These are phyloP conservation scores for Tetrapisispora phaffii DNA, from an alignment of 805 yeast species.

Conservation along the genomic window DNA sequence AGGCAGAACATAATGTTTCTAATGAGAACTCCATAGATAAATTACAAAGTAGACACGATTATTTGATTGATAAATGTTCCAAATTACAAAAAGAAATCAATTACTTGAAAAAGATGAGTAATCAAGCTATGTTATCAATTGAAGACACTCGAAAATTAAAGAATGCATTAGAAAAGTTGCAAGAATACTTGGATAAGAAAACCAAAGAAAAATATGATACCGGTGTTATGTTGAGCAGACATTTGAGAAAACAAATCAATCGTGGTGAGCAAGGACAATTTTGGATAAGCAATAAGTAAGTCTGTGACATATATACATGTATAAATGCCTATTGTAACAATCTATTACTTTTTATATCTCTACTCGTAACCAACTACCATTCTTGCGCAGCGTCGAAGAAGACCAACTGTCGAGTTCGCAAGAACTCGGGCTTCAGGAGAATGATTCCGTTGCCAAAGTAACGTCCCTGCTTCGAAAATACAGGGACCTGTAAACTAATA, in stretches of 20 bases:
- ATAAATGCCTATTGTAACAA: too few species aligned
- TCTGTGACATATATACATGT: neutral
- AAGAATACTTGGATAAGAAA: conserved; percentile 34
- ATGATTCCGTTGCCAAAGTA: too few species aligned
- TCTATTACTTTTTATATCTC: too few species aligned
- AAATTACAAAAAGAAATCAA: conserved; percentile 33
- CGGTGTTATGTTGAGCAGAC: conserved; percentile 33
- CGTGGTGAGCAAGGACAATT: conserved; percentile 34
- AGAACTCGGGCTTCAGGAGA: too few species aligned
- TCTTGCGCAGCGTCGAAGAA: too few species aligned
- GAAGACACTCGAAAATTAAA: conserved; percentile 33
- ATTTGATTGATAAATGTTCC: conserved; percentile 27
- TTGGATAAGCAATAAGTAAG: conserved; percentile 26
- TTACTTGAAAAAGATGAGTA: conserved; percentile 29
- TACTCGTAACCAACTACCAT: too few species aligned
- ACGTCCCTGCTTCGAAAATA: too few species aligned
- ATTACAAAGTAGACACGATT: conserved; percentile 27
- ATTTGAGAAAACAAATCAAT: conserved; percentile 33
- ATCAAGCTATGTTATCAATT: conserved; percentile 30
- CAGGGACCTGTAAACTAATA: too few species aligned
- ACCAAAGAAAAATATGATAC: conserved; percentile 36
- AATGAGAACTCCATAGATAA: conserved; percentile 11
- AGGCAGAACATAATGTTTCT: neutral
- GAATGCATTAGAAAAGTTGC: conserved; percentile 30
- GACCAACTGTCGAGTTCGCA: too few species aligned